These are phyloP conservation scores for Xanthoconium purpureum DNA, from an alignment of 768 basidiomycete genomes.

Conservation along the genomic window DNA sequence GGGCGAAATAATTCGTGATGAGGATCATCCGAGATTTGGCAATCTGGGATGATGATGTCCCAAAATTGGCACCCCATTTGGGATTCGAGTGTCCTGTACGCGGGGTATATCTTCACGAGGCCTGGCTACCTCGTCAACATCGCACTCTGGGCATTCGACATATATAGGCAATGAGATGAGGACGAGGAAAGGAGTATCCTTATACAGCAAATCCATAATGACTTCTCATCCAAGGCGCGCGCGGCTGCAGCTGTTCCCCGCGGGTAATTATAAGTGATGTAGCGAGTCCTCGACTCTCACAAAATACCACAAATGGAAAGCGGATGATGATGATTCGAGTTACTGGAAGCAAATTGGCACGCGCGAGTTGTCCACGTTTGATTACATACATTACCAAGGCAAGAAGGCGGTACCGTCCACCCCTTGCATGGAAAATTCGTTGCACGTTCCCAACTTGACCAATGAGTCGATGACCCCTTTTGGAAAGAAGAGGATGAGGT, in stretches of 20 bases:
- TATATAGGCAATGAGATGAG: neutral
- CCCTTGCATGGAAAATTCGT: too few relatives aligned
- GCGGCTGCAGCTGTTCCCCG: too few relatives aligned
- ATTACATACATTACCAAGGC: too few relatives aligned
- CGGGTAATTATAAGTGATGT: too few relatives aligned
- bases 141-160: too few relatives aligned
- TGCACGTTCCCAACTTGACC: too few relatives aligned
- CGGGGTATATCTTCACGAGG: too few relatives aligned
- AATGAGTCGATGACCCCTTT: neutral
- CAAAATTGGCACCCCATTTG: neutral
- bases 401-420: too few relatives aligned
- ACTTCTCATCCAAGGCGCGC: neutral
- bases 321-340: neutral
- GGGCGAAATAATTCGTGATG: too few relatives aligned
- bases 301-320: neutral
- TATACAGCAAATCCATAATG: neutral
- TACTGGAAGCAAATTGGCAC: neutral
- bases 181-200: constrained; percentile 3
- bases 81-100: neutral
- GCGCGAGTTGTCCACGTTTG: neutral
- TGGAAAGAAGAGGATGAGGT: neutral
- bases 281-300: too few relatives aligned
- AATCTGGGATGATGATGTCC: constrained; percentile 7
- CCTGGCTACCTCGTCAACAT: too few relatives aligned
- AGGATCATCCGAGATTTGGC: neutral